phyloP scores from a whole-genome alignment of 257 asterid species.

The Nicotiana obtusifolia region DNA sequence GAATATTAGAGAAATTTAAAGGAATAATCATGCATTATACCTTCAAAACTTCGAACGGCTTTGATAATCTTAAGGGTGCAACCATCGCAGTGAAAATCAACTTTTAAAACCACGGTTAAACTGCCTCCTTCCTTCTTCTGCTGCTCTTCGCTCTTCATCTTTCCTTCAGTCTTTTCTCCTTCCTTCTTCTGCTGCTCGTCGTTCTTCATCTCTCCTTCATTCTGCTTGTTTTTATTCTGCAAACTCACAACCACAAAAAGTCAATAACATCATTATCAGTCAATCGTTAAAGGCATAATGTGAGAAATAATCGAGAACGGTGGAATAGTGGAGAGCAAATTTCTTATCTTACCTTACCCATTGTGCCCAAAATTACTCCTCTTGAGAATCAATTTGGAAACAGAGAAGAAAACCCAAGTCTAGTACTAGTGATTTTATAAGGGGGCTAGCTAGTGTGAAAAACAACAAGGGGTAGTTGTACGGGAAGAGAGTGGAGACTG shows the following conservation, averaged over 20 bases:
- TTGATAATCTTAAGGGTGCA: conserved; percentile 57
- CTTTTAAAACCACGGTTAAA: conserved; percentile 45
- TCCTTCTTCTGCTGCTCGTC: neutral
- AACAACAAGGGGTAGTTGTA: neutral
- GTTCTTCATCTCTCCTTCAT: neutral
- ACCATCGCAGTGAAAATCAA: conserved; percentile 79
- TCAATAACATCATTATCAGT: neutral
- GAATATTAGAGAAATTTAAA: neutral
- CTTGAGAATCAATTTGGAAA: neutral
- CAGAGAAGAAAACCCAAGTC: neutral
- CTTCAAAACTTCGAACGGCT: conserved; percentile 44
- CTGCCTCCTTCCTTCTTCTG: conserved; percentile 24
- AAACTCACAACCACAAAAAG: neutral
- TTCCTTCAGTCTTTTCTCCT: neutral
- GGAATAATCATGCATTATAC: conserved; percentile 19
- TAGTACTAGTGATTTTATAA: neutral
- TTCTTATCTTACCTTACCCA: conserved; percentile 26
- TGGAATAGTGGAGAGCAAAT: neutral
- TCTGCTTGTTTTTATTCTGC: conserved; percentile 10
- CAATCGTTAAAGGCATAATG: neutral
- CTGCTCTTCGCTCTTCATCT: neutral
- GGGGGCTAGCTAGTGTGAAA: neutral
- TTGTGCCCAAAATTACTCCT: neutral
- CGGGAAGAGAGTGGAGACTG: neutral
- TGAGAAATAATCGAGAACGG: neutral